Evolutionary conservation across 805 yeast species (phyloP).

Genomic region (Monosporozyma servazzii): DNA sequence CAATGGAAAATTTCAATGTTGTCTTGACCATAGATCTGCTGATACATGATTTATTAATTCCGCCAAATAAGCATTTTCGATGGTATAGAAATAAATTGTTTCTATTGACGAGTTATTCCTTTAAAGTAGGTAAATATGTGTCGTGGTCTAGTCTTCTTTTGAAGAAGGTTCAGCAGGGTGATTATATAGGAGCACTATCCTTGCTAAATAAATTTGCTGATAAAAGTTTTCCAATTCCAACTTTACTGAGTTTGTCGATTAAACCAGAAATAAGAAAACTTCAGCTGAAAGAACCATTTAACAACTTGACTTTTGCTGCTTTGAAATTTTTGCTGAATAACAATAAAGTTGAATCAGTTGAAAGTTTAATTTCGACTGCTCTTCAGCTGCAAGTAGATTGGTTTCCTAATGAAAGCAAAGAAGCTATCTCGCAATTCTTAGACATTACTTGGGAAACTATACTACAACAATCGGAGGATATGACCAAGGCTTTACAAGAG

Average conservation of each 20-base stretch:
- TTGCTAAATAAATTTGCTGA: slow-evolving; percentile 15
- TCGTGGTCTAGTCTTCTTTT: slow-evolving; percentile 28
- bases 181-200: slow-evolving; percentile 22
- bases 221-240: slow-evolving; percentile 11
- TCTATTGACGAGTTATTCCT: slow-evolving; percentile 19
- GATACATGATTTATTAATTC: slow-evolving; percentile 19
- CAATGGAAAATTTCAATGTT: slow-evolving; percentile 6
- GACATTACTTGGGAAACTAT: slow-evolving; percentile 9
- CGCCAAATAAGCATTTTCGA: slow-evolving; percentile 19
- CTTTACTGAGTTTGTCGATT: slow-evolving; percentile 12
- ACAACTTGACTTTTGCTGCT: slow-evolving; percentile 24
- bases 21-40: slow-evolving; percentile 19
- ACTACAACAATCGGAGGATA: not conserved
- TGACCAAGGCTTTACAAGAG: not conserved
- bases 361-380: not conserved
- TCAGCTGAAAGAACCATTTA: slow-evolving; percentile 25
- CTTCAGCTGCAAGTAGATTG: slow-evolving; percentile 1
- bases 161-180: slow-evolving; percentile 23
- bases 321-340: slow-evolving; percentile 18
- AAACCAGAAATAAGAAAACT: slow-evolving; percentile 10
- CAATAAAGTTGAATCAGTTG: not conserved
- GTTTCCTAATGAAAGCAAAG: slow-evolving; percentile 2
- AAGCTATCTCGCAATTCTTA: not conserved
- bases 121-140: slow-evolving; percentile 21
- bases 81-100: slow-evolving; percentile 13